Evolutionary conservation across 2,329 filamentous ascomycete species (phyloP).

Genomic region (Remersonia thermophila): DNA sequence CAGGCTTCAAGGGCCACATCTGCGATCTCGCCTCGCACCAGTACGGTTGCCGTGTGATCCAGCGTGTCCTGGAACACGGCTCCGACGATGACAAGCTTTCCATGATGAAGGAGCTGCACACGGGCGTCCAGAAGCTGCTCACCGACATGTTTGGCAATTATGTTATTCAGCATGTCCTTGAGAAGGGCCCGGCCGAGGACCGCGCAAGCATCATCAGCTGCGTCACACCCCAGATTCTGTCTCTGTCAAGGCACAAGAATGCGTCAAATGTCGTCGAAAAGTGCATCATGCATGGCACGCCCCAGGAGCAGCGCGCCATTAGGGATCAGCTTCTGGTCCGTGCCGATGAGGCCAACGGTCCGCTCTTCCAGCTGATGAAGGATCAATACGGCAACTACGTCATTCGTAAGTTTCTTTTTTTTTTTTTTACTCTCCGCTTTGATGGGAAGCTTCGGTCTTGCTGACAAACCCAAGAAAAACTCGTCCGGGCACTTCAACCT

Average conservation of each 20-base stretch:
- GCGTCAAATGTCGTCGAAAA: constrained; percentile 96
- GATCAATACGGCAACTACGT: constrained; percentile 96
- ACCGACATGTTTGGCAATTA: constrained; percentile 92
- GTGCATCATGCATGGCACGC: constrained; percentile 62
- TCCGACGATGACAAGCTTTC: constrained; percentile 55
- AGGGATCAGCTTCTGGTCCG: constrained; percentile 47
- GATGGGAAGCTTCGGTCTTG: not conserved
- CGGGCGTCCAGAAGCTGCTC: constrained; percentile 58
- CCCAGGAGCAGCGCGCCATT: constrained; percentile 58
- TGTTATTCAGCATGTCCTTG: constrained; percentile 84
- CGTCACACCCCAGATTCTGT: constrained; percentile 59
- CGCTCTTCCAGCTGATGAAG: constrained; percentile 67
- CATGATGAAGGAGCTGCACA: constrained; percentile 69
- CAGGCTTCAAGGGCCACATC: constrained; percentile 65
- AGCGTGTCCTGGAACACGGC: constrained; percentile 78
- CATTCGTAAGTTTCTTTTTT: constrained; percentile 58
- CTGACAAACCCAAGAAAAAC: constrained; percentile 52
- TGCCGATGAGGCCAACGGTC: constrained; percentile 52
- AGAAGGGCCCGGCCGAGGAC: constrained; percentile 62
- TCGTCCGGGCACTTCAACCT: constrained; percentile 52
- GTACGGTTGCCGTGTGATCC: constrained; percentile 87
- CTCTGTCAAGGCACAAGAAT: constrained; percentile 85
- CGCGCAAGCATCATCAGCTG: constrained; percentile 59
- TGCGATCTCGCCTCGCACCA: constrained; percentile 62
- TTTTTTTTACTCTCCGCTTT: too few relatives aligned